phyloP scores from a whole-genome alignment of 1,139 yeast genomes.

The Kodamaea suecica region DNA sequence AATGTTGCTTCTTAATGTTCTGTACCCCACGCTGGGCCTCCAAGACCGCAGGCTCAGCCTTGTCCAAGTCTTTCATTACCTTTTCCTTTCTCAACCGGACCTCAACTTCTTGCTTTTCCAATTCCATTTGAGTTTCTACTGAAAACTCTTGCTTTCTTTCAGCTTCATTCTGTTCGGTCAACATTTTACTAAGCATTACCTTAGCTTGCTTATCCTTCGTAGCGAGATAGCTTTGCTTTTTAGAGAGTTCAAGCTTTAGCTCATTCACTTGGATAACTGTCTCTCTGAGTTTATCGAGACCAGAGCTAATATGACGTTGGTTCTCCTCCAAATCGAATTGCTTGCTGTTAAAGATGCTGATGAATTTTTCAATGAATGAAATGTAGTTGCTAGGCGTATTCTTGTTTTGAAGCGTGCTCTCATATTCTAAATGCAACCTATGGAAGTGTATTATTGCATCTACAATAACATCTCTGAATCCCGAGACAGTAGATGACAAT shows the following conservation, averaged over 20 bases:
- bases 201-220: constrained; percentile 68
- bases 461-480: constrained; percentile 45
- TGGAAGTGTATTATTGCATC: constrained; percentile 51
- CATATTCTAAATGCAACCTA: constrained; percentile 16
- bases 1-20: constrained; percentile 86
- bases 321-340: constrained; percentile 55
- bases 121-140: constrained; percentile 66
- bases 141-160: constrained; percentile 89
- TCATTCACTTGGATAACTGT: constrained; percentile 72
- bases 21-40: constrained; percentile 88
- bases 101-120: constrained; percentile 64
- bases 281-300: constrained; percentile 73
- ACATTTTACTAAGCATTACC: constrained; percentile 68
- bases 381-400: constrained; percentile 59
- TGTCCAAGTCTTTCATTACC: constrained; percentile 63
- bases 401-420: constrained; percentile 7
- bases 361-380: constrained; percentile 50
- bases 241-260: constrained; percentile 52
- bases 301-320: constrained; percentile 70
- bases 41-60: constrained; percentile 79
- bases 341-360: constrained; percentile 38
- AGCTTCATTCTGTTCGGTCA: constrained; percentile 88
- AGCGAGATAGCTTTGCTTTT: constrained; percentile 49
- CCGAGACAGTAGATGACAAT: constrained; percentile 17
- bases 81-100: constrained; percentile 51